phyloP scores from a whole-genome alignment of 495 filamentous ascomycete genomes.

The Xylaria acuta region DNA sequence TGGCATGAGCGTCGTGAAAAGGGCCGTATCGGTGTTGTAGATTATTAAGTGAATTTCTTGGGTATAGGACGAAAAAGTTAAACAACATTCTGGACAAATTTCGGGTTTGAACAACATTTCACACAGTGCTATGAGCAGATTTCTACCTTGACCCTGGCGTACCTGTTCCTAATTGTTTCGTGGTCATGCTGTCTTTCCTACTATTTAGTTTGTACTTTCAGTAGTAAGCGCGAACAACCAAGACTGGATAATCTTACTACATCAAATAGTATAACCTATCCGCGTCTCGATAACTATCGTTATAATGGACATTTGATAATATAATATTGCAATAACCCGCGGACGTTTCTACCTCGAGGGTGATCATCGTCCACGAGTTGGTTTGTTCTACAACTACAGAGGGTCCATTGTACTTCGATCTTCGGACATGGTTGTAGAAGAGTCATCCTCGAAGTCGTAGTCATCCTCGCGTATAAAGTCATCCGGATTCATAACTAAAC shows the following conservation, averaged over 20 bases:
- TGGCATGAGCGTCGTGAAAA: not conserved
- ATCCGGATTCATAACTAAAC: too few relatives aligned
- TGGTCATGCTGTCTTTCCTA: not conserved
- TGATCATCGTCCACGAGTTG: not conserved
- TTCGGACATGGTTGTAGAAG: not conserved
- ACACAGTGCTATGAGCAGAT: not conserved
- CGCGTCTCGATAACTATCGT: not conserved
- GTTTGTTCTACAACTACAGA: slow-evolving; percentile 20
- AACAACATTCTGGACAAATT: not conserved
- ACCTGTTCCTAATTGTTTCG: not conserved
- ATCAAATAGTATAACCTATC: not conserved
- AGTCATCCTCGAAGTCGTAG: not conserved
- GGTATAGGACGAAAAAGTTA: not conserved
- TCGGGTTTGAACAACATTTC: not conserved
- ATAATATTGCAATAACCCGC: not conserved
- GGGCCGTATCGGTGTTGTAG: not conserved
- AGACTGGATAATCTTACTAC: not conserved
- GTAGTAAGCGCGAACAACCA: not conserved
- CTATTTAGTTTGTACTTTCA: not conserved
- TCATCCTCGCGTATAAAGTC: not conserved
- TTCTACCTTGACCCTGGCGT: not conserved
- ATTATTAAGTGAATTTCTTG: not conserved
- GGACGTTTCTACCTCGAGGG: not conserved
- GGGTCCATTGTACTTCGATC: not conserved
- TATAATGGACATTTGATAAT: not conserved